These are phyloP conservation scores for Termitomyces sp. DNA, from an alignment of 768 basidiomycete genomes.

Conservation along the genomic window DNA sequence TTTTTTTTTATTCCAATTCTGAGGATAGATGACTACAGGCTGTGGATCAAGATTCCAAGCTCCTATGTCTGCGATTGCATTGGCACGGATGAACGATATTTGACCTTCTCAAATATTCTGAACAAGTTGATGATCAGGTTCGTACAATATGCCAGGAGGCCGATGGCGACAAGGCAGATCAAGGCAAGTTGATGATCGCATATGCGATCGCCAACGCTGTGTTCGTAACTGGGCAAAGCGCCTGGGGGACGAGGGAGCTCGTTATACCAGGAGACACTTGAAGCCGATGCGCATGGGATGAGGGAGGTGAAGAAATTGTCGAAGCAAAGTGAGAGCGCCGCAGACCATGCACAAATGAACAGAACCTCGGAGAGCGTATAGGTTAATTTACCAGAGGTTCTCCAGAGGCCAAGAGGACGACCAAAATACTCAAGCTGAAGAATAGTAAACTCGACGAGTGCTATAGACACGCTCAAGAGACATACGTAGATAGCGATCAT, in stretches of 20 bases:
- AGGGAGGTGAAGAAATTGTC: conserved; percentile 90
- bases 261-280: conserved; percentile 70
- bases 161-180: conserved; percentile 72
- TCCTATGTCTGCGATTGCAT: conserved; percentile 6
- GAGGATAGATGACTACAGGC: neutral
- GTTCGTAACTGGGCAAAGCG: conserved; percentile 36
- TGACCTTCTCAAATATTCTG: conserved; percentile 87
- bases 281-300: conserved; percentile 65
- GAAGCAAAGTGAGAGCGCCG: conserved; percentile 80
- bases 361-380: conserved; percentile 86
- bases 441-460: conserved; percentile 2
- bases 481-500: conserved; percentile 82
- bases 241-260: conserved; percentile 49
- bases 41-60: neutral
- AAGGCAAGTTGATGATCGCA: conserved; percentile 76
- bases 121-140: conserved; percentile 83
- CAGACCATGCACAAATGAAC: conserved; percentile 93
- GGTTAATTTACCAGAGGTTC: conserved; percentile 78
- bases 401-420: conserved; percentile 88
- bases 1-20: neutral
- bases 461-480: conserved; percentile 6
- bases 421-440: conserved; percentile 88
- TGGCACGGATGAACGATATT: conserved; percentile 50
- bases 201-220: conserved; percentile 48
- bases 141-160: conserved; percentile 75